Evolutionary conservation across 352 stramenopile genomes (phyloP).

Genomic region (Phytophthora agathidicida): DNA sequence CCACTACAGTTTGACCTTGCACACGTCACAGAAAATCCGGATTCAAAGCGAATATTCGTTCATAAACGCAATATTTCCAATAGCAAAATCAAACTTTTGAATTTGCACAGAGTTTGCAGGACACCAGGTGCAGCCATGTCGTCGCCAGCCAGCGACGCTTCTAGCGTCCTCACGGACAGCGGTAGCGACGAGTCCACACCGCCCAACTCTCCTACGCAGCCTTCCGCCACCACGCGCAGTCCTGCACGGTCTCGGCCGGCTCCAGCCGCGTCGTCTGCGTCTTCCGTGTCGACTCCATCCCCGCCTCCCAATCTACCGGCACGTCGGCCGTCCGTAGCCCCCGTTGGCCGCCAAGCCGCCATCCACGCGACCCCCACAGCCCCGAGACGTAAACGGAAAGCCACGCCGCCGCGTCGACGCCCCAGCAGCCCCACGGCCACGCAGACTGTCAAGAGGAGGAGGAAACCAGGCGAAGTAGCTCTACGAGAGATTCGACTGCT

Average conservation of each 20-base stretch:
- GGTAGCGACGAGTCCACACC: conserved; percentile 33
- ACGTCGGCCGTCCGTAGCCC: conserved; percentile 34
- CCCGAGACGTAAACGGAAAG: conserved; percentile 42
- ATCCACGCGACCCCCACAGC: conserved; percentile 48
- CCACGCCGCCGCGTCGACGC: conserved; percentile 22
- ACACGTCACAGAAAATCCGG: conserved; percentile 1
- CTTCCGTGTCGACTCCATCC: conserved; percentile 31
- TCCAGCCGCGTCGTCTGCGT: conserved; percentile 11
- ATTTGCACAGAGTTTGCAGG: not conserved
- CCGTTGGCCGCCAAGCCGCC: conserved; percentile 44
- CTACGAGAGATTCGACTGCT: conserved; percentile 97
- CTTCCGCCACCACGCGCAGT: conserved; percentile 19
- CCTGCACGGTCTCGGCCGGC: not conserved
- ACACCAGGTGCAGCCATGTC: conserved; percentile 27
- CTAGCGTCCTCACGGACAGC: conserved; percentile 43
- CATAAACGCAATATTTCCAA: not conserved
- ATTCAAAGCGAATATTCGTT: no score
- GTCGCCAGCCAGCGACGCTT: conserved; percentile 26
- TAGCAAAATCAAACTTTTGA: conserved; percentile 15
- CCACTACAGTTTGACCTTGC: not conserved
- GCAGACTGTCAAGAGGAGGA: conserved; percentile 50
- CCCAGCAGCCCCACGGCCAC: conserved; percentile 16
- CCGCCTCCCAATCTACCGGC: conserved; percentile 33
- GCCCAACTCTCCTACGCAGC: conserved; percentile 31
- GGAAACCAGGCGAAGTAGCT: conserved; percentile 74